Evolutionary conservation across 331 rosid genomes (phyloP).

Genomic region (Rhamnella rubrinervis): DNA sequence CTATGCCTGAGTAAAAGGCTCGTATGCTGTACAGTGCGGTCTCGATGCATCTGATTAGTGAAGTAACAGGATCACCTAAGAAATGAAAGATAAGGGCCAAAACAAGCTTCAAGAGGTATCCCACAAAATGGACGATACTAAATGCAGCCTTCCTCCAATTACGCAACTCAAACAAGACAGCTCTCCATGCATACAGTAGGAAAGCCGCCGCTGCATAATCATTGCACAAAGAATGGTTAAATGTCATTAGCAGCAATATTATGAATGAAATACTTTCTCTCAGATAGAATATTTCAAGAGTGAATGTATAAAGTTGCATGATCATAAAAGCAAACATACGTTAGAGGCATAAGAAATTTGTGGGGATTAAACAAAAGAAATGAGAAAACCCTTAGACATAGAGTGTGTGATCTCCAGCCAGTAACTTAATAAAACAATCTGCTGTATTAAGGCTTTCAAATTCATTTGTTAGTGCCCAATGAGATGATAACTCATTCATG

Average conservation of each 20-base stretch:
- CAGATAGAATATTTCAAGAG: neutral
- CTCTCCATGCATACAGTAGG: slow-evolving; percentile 89
- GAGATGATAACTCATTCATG: too few relatives aligned
- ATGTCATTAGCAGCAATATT: neutral
- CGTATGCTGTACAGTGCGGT: slow-evolving; percentile 52
- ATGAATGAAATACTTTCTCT: neutral
- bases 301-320: too few relatives aligned
- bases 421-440: neutral
- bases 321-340: too few relatives aligned
- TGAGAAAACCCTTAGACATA: neutral
- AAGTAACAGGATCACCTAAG: slow-evolving; percentile 80
- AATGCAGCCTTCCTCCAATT: slow-evolving; percentile 71
- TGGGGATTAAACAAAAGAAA: neutral
- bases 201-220: slow-evolving; percentile 62
- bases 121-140: slow-evolving; percentile 43
- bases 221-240: neutral
- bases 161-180: slow-evolving; percentile 72
- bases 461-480: neutral
- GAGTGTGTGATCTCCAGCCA: neutral
- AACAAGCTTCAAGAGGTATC: slow-evolving; percentile 50
- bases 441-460: neutral
- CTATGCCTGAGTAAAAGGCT: slow-evolving; percentile 69
- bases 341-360: too few relatives aligned
- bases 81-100: slow-evolving; percentile 61
- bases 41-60: slow-evolving; percentile 55